Conservation (phyloP, 345 rosid genomes). For the Euclidium syriacum region DNA sequence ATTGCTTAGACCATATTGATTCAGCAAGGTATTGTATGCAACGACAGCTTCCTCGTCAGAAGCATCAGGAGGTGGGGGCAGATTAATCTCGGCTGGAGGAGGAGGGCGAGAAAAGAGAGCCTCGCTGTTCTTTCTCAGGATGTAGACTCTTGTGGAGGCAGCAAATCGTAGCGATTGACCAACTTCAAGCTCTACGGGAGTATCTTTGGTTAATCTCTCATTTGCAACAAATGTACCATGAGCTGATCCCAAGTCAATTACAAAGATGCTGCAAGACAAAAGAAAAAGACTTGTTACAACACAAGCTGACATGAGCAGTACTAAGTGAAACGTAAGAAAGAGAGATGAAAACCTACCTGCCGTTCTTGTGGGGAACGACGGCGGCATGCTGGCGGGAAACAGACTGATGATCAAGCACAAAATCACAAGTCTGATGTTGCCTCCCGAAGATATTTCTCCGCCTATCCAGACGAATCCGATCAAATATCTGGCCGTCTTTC, state of each 20-base stretch:
- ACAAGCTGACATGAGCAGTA: conserved; percentile 35
- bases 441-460: conserved; percentile 86
- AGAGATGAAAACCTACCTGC: conserved; percentile 25
- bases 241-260: conserved; percentile 90
- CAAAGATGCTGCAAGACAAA: conserved; percentile 65
- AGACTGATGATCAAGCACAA: conserved; percentile 52
- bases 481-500: conserved; percentile 87
- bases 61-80: conserved; percentile 74
- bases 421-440: conserved; percentile 78
- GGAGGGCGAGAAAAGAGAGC: conserved; percentile 74
- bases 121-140: conserved; percentile 73
- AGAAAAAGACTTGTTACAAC: conserved; percentile 61
- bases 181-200: conserved; percentile 84
- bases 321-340: neutral
- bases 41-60: conserved; percentile 84
- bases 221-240: conserved; percentile 94
- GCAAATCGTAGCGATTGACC: conserved; percentile 85
- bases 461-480: conserved; percentile 61
- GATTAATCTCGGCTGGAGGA: conserved; percentile 54
- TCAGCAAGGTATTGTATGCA: conserved; percentile 74
- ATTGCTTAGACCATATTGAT: conserved; percentile 62
- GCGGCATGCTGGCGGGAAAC: conserved; percentile 86
- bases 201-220: conserved; percentile 71
- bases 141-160: conserved; percentile 81
- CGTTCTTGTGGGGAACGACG: conserved; percentile 37